Evolutionary conservation across 352 stramenopile genomes (phyloP), one percentile per base, ranked within the genome.

Genomic region (Phytopythium cucurbitacearum): DNA sequence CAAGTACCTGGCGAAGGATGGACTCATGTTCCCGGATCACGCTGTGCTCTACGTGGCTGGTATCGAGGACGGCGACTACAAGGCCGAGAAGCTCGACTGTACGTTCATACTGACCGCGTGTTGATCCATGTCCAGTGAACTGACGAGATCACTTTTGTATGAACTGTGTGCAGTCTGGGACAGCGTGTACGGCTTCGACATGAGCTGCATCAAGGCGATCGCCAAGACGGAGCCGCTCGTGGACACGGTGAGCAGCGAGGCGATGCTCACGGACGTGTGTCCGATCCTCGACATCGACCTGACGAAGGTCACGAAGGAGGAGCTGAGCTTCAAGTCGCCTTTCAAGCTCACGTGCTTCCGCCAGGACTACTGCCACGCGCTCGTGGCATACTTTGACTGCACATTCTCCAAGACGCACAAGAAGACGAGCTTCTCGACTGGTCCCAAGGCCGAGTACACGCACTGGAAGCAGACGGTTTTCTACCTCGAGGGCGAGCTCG

Each of bases 391-490:
- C 69, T 99, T 99, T 71, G 97, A 99, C 77, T 98, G 96, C 71
- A 94, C 85, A 15, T 99, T 99, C 77, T 97, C 90, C 34, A 73
- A 70, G 37, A 89, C 95, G 40, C 94, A 98, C 69, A 98, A 97
- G 71, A 95, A 97, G 41, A 82, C 99, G 36, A 81, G 73, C 36
- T 99, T 99, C 73, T 98, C 90, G 4, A 99, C 97, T 5, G 89
- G 83, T n/a, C 82, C 87, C 3, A 83, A 89, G 53, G 86, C 82
- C 40, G 83, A 96, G 57, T 98, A 99, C 73, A 99, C 97, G 43
- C 97, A 99, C 79, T 99, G 97, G 97, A 99, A 99, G 71, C 97
- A 99, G 71, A 98, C 95, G 11, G 89, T 98, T 13, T 98, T 99
- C 60, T 99, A 98, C 67, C 69, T 98, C 6, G 75, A 91, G 33